Conservation (phyloP, 1,284 basidiomycete genomes). For the Tylopilus sp. region DNA sequence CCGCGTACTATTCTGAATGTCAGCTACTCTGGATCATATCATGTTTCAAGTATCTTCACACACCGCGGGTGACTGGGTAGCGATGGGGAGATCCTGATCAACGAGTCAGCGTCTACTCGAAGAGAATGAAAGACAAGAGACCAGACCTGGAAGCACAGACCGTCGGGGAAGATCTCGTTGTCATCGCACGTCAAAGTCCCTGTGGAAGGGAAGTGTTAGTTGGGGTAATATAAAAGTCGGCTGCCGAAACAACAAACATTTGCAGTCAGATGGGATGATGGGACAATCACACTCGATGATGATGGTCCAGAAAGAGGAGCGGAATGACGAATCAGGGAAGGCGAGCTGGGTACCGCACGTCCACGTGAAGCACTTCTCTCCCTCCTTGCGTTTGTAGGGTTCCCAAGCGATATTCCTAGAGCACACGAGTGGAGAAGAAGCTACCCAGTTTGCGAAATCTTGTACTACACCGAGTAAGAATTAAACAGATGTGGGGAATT, state of each 20-base stretch:
- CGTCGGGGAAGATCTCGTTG: conserved; percentile 6
- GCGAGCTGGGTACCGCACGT: conserved; percentile 1
- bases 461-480: neutral
- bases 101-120: neutral
- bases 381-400: neutral
- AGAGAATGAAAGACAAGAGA: neutral
- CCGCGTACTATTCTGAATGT: conserved; percentile 1
- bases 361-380: neutral
- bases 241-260: neutral
- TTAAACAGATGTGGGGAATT: neutral
- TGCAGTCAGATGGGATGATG: conserved; percentile 1
- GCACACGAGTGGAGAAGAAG: neutral
- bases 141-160: conserved; percentile 7
- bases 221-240: neutral
- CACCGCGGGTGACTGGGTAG: conserved; percentile 6
- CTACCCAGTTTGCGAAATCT: conserved; percentile 7
- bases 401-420: conserved; percentile 10
- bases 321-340: conserved; percentile 1
- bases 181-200: conserved; percentile 9
- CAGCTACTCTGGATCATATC: neutral
- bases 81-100: neutral
- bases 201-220: neutral
- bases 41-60: neutral
- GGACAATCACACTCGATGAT: conserved; percentile 9
- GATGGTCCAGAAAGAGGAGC: conserved; percentile 8